Evolutionary conservation across 2,329 filamentous ascomycete species (phyloP).

Genomic region (Colletotrichum tofieldiae): DNA sequence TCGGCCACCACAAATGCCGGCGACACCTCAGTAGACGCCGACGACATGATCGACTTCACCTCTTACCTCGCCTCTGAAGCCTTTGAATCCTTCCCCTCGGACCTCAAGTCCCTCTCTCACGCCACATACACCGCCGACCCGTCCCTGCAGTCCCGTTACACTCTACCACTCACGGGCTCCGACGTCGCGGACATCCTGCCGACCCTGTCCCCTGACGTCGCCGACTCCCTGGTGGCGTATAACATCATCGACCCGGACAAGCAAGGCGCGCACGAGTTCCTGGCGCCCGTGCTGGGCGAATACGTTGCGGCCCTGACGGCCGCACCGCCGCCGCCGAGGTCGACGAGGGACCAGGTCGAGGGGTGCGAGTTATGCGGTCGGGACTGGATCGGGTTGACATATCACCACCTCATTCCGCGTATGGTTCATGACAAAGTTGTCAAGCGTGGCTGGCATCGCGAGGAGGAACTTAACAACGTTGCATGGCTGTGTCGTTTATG

Average conservation of each 20-base stretch:
- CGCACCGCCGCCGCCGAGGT: constrained; percentile 75
- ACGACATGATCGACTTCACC: constrained; percentile 85
- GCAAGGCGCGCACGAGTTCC: constrained; percentile 63
- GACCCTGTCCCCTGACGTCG: constrained; percentile 70
- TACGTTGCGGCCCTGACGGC: constrained; percentile 74
- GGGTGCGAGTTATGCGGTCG: constrained; percentile 85
- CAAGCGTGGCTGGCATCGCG: constrained; percentile 84
- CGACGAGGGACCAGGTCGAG: constrained; percentile 66
- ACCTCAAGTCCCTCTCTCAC: constrained; percentile 75
- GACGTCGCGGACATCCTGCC: constrained; percentile 67
- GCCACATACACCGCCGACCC: constrained; percentile 65
- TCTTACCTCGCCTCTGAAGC: constrained; percentile 82
- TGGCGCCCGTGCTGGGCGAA: constrained; percentile 73
- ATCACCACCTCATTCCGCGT: constrained; percentile 89
- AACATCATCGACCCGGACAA: constrained; percentile 67
- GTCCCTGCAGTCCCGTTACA: constrained; percentile 69
- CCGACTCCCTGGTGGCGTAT: constrained; percentile 80
- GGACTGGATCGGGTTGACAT: constrained; percentile 82
- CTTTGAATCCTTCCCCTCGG: constrained; percentile 75
- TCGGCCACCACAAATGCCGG: neutral
- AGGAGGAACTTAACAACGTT: constrained; percentile 83
- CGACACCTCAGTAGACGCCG: constrained; percentile 59
- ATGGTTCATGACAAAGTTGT: constrained; percentile 82
- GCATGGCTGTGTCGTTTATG: constrained; percentile 91
- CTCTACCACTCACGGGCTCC: constrained; percentile 68